These are phyloP conservation scores for Hordeum vulgare DNA, from an alignment of 176 grass and related monocot genomes.

Conservation along the genomic window DNA sequence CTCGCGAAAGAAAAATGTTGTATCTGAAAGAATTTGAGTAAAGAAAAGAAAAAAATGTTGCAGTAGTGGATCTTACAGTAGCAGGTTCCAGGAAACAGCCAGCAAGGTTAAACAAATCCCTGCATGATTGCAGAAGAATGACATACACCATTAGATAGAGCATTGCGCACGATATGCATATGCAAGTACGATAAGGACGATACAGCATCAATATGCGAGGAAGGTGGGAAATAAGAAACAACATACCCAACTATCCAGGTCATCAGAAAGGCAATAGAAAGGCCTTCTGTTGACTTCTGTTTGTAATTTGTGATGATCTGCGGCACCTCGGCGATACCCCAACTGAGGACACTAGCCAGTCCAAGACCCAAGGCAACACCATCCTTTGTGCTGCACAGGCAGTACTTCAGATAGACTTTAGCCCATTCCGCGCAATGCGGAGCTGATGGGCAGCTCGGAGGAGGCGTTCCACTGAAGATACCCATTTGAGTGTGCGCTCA, in stretches of 20 bases:
- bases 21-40: neutral
- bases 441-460: conserved; percentile 20
- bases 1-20: neutral
- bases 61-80: conserved; percentile 65
- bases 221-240: conserved; percentile 8
- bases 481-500: conserved; percentile 42
- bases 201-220: conserved; percentile 2
- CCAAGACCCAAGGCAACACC: conserved; percentile 58
- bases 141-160: neutral
- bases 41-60: neutral
- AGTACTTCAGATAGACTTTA: conserved; percentile 65
- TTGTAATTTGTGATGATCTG: conserved; percentile 85
- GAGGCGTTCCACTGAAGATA: conserved; percentile 25
- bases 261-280: conserved; percentile 76
- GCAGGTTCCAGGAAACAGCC: conserved; percentile 88
- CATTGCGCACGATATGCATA: neutral
- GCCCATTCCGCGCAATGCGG: conserved; percentile 66
- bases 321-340: conserved; percentile 80
- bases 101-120: conserved; percentile 88
- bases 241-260: conserved; percentile 92
- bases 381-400: conserved; percentile 59
- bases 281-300: conserved; percentile 80
- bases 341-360: conserved; percentile 71
- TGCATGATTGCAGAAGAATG: conserved; percentile 30
- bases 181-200: neutral